Evolutionary conservation across 371 early-diverging fungal genomes (phyloP).

Genomic region (Zancudomyces culisetae): DNA sequence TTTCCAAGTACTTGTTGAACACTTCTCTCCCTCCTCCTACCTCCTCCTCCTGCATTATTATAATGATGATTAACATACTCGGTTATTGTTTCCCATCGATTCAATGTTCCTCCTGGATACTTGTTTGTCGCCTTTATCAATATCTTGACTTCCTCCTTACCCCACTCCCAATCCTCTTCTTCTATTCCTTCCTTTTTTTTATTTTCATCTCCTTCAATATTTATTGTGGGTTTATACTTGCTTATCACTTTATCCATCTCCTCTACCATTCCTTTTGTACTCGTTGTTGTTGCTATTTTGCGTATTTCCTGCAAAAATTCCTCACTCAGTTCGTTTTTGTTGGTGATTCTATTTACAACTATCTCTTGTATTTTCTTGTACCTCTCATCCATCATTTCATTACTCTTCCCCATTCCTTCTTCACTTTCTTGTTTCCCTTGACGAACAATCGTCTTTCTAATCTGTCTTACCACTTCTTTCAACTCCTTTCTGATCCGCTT

Average conservation of each 20-base stretch:
- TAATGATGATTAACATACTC: slow-evolving; percentile 31
- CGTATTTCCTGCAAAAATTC: slow-evolving; percentile 2
- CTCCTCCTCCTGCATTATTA: no score
- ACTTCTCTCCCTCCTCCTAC: no score
- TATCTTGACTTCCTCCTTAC: slow-evolving; percentile 28
- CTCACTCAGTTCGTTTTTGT: no score
- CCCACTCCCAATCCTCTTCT: slow-evolving; percentile 19
- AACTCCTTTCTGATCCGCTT: slow-evolving; percentile 7
- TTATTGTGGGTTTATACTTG: neutral
- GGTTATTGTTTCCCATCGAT: slow-evolving; percentile 40
- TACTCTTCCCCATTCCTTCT: neutral
- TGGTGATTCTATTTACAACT: neutral
- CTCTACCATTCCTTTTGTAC: neutral
- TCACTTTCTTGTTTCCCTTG: neutral
- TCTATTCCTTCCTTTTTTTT: no score
- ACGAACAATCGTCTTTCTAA: neutral
- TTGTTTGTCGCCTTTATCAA: slow-evolving; percentile 38
- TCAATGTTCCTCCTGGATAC: slow-evolving; percentile 36
- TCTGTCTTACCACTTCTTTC: neutral
- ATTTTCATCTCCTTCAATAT: neutral
- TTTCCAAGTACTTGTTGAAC: no score
- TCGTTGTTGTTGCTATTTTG: neutral
- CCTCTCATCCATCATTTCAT: neutral
- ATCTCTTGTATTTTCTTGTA: neutral
- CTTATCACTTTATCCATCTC: neutral